Evolutionary conservation across 768 basidiomycete species (phyloP), one percentile per base, ranked within the genome.

Genomic region (Russula emetica): DNA sequence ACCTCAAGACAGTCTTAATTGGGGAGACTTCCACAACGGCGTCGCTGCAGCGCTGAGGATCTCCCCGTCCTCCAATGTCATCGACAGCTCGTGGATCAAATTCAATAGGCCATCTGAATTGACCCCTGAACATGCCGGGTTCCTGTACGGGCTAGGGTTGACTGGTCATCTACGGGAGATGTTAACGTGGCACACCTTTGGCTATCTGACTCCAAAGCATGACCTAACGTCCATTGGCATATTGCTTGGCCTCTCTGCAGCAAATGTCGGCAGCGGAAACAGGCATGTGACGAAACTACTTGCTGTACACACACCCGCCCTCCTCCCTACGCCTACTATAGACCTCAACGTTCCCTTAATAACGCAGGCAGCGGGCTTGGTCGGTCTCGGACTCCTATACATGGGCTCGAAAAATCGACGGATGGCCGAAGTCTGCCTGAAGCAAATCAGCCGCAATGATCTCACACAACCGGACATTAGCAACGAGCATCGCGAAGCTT

Each of bases 1-100:
- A 63, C 78, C 82, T 0, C 69, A 75, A 0, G 95, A 98, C 49
- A 87, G 86, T 34, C 75, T 84, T 6, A 83, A 80, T 57, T 99
- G 96, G 97, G 94, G 92, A n/a, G 91, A 95, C 64, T 99, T 99
- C 75, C 94, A 98, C 75, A 94, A 96, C 67, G 97, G 97, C 11
- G 96, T 97, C 0, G 93, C 94, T 9, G 91, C 93, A 5, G 97
- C 89, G 3, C 74, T 99, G 50, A 86, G 92, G 8, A 85, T 98
- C 55, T 85, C 88, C 0, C 85, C 90, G 0, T 81, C 83, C n/a
- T 83, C 87, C 10, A 75, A 78, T 54, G 85, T 85, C 11, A 83
- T 98, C 49, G 93, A 97, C 72, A 92, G 90, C 70, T 93, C 94
- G 0, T 98, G 95, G 92, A 94, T 97, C 58, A 87, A 89, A 16